Base-by-base conservation (phyloP, 495 filamentous ascomycete species). In the Penicillium turbatum region DNA sequence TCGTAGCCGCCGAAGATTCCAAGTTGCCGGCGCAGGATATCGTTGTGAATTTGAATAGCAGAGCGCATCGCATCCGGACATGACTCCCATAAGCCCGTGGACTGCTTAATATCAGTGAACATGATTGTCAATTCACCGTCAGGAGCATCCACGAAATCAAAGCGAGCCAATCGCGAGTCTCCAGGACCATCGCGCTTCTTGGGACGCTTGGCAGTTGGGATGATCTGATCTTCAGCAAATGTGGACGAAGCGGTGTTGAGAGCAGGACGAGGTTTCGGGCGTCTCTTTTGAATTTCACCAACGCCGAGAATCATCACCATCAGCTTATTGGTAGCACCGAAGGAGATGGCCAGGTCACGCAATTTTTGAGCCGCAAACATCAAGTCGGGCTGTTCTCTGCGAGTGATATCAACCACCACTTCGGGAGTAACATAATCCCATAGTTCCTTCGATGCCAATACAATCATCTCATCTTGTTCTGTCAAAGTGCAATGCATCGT, bases 51-150 rank as follows among this genome's bases (percentile, higher is more conserved):
- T 67, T 90, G 92, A 66, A 97, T 97, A 43, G 91, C 90, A 8
- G 90, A 89, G 50, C 90, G 81, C 93, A 99, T 99, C 7, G 95
- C 90, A 39, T 87, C 84, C 2, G 92, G 91, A 64, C 90, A 93
- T 8, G 85, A 89, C 68, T 99, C 93, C 93, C 93, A 99, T n/a
- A 99, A 74, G 34, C 89, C 79, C 2, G 93, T 99, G 2, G 92
- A 97, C 69, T 91, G 95, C 71, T 99, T 99, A 79, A 99, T 99
- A 75, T 99, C 93, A 0, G 93, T 99, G 68, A 99, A 99, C 38
- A 96, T 89, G 61, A 99, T 89, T 36, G 89, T 87, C 55, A 97
- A 79, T 53, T 95, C 87, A 13, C 93, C 92, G 4, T 82, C 86
- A 1, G 93, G 93, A 21, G 93, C 89, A 59, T 90, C 88, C 29